Base-by-base conservation (phyloP, 2,329 filamentous ascomycete genomes). In the Simplicillium sp. region DNA sequence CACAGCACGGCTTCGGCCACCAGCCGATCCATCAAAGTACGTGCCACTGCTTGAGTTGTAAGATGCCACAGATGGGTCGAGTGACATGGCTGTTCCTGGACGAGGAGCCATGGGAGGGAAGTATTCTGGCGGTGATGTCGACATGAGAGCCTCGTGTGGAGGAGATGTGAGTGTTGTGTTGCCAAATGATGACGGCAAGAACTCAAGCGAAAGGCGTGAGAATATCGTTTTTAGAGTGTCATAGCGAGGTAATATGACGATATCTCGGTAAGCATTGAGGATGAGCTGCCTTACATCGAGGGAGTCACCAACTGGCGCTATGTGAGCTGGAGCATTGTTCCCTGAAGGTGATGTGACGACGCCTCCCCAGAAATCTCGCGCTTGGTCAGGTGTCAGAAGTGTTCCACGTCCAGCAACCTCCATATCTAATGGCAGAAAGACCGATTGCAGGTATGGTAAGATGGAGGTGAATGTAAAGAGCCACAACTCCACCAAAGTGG, bases 401-500 rank as follows among this genome's bases (percentile, higher is more conserved):
- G 78, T 70, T 13, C 92, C 92, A 36, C 76, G 75, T 6, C 90
- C 92, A 40, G 87, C 82, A 57, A 98, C 94, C 57, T 98, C 92
- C 11, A 95, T 75, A 54, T 98, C 92, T 1, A 98, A 67, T 0
- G 89, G 92, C 2, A 98, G 67, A 56, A 98, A 96, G 1, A 96
- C 89, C 1, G 90, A 88, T 65, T 97, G 90, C 52, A 98, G 81
- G 55, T 95, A 97, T 0, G 92, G 92, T 5, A 97, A 65, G 31
- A 97, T 86, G 7, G 78, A 84, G 3, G 87, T 90, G 54, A 96
- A 96, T 0, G 92, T 89, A 36, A 92, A 81, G 44, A 94, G 77
- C 92, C 92, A 98, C 55, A 96, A 80, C 56, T 95, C 87, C 3
- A 96, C 90, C 1, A 98, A 70, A 42, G 87, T 80, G 0, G 87